Evolutionary conservation across 768 basidiomycete genomes (phyloP).

Genomic region (Lactarius pseudohatsudake): DNA sequence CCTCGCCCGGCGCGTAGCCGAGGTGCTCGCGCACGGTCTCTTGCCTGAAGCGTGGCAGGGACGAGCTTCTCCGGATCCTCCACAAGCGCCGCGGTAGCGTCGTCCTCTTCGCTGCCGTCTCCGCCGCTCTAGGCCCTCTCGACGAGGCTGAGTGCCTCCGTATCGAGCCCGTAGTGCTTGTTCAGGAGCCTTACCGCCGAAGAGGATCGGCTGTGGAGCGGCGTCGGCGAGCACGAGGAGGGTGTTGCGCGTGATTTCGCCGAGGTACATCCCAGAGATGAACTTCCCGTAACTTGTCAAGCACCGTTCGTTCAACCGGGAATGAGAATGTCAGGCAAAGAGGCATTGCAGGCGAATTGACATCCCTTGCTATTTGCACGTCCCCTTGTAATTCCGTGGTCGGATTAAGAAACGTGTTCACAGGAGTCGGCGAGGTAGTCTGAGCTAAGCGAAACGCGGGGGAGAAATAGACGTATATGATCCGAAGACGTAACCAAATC

Average conservation of each 20-base stretch:
- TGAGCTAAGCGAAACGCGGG: conserved; percentile 35
- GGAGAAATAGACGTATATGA: neutral
- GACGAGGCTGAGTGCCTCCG: conserved; percentile 81
- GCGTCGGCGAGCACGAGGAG: conserved; percentile 80
- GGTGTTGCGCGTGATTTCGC: conserved; percentile 87
- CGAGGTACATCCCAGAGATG: conserved; percentile 98
- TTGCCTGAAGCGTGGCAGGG: conserved; percentile 39
- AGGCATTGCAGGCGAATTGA: conserved; percentile 42
- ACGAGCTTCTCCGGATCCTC: conserved; percentile 20
- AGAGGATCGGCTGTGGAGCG: conserved; percentile 67
- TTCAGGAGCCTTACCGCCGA: conserved; percentile 83
- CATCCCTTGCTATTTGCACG: conserved; percentile 30
- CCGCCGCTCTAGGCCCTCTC: no score
- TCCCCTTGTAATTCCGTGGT: conserved; percentile 14
- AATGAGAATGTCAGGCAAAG: conserved; percentile 97
- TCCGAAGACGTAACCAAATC: neutral
- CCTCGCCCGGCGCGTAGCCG: conserved; percentile 57
- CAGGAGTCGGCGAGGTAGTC: conserved; percentile 95
- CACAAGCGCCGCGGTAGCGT: neutral
- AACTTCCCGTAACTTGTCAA: conserved; percentile 95
- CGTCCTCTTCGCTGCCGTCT: conserved; percentile 20
- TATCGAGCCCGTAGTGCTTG: conserved; percentile 91
- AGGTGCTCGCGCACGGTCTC: conserved; percentile 62
- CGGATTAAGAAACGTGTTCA: conserved; percentile 60
- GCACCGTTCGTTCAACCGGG: conserved; percentile 95